Conservation (phyloP, 2,329 filamentous ascomycete genomes). For the Zymoseptoria crescenta region DNA sequence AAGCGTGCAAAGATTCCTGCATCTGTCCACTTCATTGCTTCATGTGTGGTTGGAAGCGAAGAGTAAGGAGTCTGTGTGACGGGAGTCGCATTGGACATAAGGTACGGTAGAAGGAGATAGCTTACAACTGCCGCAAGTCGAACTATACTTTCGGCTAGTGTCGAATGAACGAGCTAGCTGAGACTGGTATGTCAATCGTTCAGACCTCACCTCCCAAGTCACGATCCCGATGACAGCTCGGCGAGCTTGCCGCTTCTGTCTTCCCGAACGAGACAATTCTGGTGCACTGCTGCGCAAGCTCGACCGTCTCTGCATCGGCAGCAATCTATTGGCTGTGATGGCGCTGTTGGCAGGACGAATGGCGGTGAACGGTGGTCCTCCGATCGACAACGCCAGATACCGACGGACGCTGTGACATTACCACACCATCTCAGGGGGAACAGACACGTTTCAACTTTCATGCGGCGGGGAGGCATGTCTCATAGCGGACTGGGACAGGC, state of each 20-base stretch:
- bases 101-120: background rate
- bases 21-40: background rate
- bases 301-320: background rate
- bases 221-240: background rate
- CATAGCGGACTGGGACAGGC: background rate
- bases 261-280: background rate
- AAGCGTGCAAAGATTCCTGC: background rate
- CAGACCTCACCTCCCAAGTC: background rate
- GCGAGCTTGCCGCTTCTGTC: background rate
- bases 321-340: background rate
- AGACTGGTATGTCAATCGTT: too few relatives aligned
- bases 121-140: background rate
- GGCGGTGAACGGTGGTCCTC: background rate
- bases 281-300: background rate
- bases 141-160: background rate
- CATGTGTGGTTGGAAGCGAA: background rate
- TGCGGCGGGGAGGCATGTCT: too few relatives aligned
- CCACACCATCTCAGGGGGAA: background rate
- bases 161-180: background rate
- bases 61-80: background rate
- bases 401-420: background rate
- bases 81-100: background rate
- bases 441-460: too few relatives aligned
- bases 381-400: background rate
- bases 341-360: background rate